phyloP scores from a whole-genome alignment of 805 yeast genomes.

The Saturnispora quitensis region DNA sequence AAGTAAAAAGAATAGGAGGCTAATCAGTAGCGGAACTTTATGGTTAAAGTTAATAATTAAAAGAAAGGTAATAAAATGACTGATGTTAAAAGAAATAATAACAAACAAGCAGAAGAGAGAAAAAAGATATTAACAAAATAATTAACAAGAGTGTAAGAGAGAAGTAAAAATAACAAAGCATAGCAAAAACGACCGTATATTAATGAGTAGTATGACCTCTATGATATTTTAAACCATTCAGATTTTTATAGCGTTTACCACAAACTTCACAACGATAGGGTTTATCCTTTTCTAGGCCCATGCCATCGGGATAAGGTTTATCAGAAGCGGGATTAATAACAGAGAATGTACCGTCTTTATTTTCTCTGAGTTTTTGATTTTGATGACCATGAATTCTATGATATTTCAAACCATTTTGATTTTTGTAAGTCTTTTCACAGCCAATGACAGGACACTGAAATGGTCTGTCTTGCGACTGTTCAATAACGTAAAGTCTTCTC shows the following conservation, averaged over 20 bases:
- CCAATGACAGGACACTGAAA: slow-evolving; percentile 97
- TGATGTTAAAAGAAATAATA: background rate
- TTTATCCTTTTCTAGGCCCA: slow-evolving; percentile 93
- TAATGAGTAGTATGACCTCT: slow-evolving; percentile 97
- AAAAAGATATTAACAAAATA: background rate
- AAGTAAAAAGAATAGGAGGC: background rate
- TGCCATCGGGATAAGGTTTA: slow-evolving; percentile 86
- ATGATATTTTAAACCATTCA: slow-evolving; percentile 94
- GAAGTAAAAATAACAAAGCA: background rate
- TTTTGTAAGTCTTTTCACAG: slow-evolving; percentile 94
- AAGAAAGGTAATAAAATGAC: background rate
- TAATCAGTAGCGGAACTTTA: no score
- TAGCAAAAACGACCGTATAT: background rate
- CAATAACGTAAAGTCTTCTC: slow-evolving; percentile 84
- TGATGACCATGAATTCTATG: slow-evolving; percentile 96
- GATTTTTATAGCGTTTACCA: slow-evolving; percentile 92
- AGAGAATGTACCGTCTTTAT: slow-evolving; percentile 87
- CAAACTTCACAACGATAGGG: slow-evolving; percentile 98
- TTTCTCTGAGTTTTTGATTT: slow-evolving; percentile 82
- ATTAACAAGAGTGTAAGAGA: background rate
- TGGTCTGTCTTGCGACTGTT: slow-evolving; percentile 86
- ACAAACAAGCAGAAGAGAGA: background rate
- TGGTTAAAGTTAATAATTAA: background rate
- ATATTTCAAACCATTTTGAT: slow-evolving; percentile 94
- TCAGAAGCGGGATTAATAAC: slow-evolving; percentile 88